Percentiles rank a stretch among this genome's conserved stretches.
phyloP scores from a whole-genome alignment of 2,329 filamentous ascomycete species.

The Emergomyces africanus region DNA sequence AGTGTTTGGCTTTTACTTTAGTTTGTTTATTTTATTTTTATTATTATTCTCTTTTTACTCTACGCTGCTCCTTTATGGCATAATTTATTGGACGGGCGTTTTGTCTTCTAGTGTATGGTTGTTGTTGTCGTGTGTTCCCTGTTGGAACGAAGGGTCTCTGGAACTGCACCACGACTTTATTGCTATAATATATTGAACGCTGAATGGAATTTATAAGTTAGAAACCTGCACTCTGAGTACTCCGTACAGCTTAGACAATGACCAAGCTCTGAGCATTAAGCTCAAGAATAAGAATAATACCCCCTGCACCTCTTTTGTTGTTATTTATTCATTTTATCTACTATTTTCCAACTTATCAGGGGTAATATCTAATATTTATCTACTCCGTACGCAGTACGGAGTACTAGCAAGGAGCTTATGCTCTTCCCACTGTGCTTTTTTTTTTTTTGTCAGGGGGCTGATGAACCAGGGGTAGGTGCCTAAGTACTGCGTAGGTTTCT shows the following conservation, averaged over 20 bases:
- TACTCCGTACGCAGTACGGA: not conserved
- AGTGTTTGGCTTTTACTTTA: not conserved
- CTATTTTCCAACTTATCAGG: not conserved
- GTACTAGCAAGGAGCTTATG: not conserved
- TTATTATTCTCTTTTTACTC: not conserved
- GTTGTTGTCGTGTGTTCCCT: not conserved
- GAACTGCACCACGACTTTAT: not conserved
- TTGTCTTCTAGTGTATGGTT: not conserved
- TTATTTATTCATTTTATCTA: not conserved
- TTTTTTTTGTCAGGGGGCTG: not conserved
- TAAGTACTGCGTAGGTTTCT: too few relatives aligned
- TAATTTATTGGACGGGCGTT: not conserved
- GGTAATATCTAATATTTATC: too few relatives aligned
- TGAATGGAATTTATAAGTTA: not conserved
- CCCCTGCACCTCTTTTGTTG: too few relatives aligned
- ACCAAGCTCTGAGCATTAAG: not conserved
- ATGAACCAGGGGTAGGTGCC: not conserved
- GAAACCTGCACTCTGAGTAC: not conserved
- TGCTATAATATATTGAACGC: not conserved
- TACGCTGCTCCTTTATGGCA: not conserved
- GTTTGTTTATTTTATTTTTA: too few relatives aligned
- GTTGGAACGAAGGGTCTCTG: not conserved
- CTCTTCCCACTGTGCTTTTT: not conserved
- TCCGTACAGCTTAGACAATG: not conserved
- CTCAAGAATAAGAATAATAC: too few relatives aligned